Conservation (phyloP, 1,139 yeast species). For the Williopsis jadinii region DNA sequence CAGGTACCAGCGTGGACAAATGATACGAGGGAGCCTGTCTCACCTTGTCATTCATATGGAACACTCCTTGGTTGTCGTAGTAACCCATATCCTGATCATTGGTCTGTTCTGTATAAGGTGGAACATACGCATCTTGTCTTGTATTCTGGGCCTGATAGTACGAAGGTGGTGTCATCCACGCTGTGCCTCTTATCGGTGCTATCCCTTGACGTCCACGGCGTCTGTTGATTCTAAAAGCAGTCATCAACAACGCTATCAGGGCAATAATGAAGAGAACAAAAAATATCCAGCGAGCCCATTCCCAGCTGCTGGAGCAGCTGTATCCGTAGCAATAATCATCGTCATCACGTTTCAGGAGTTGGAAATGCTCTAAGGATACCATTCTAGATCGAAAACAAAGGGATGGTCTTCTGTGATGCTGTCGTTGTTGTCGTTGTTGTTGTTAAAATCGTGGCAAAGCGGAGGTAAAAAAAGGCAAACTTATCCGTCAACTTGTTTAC, state of each 20-base stretch:
- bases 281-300: slow-evolving; percentile 39
- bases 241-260: slow-evolving; percentile 40
- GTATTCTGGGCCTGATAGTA: slow-evolving; percentile 52
- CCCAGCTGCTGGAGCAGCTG: slow-evolving; percentile 14
- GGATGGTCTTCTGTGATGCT: too few relatives aligned
- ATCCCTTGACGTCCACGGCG: slow-evolving; percentile 54
- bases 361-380: not conserved
- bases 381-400: not conserved
- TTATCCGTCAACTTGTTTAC: too few relatives aligned
- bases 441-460: too few relatives aligned
- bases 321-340: slow-evolving; percentile 13
- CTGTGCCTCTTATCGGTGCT: slow-evolving; percentile 72
- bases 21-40: slow-evolving; percentile 9
- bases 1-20: slow-evolving; percentile 17
- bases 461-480: too few relatives aligned
- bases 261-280: slow-evolving; percentile 39
- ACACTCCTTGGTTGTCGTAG: slow-evolving; percentile 64
- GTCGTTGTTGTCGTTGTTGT: too few relatives aligned
- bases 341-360: slow-evolving; percentile 1
- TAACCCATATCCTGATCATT: slow-evolving; percentile 74
- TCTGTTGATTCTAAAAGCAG: slow-evolving; percentile 52
- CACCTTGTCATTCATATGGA: slow-evolving; percentile 28
- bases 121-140: slow-evolving; percentile 43
- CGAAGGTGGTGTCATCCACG: slow-evolving; percentile 91
- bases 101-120: slow-evolving; percentile 59